phyloP scores from a whole-genome alignment of 768 basidiomycete species.

The Podaxis sp. region DNA sequence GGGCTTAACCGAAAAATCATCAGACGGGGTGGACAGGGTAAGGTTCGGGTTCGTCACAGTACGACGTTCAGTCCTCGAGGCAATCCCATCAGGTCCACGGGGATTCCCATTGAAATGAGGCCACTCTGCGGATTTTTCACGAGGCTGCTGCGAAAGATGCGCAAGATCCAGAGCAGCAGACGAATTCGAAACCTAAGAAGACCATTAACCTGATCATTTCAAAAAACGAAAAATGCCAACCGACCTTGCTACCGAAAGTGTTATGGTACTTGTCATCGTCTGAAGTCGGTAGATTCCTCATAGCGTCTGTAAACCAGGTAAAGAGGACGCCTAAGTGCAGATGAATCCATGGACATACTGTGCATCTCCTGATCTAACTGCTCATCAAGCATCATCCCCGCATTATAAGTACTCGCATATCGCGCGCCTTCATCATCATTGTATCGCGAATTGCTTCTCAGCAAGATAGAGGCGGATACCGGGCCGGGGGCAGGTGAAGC shows the following conservation, averaged over 20 bases:
- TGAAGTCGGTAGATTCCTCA: conserved; percentile 82
- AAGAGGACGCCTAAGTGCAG: conserved; percentile 14
- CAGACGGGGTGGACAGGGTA: conserved; percentile 55
- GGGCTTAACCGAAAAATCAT: conserved; percentile 47
- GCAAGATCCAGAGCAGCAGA: conserved; percentile 94
- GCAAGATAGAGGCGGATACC: conserved; percentile 52
- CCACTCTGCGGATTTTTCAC: conserved; percentile 89
- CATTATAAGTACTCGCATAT: conserved; percentile 68
- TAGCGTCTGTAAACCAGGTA: conserved; percentile 60
- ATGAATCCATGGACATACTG: conserved; percentile 52
- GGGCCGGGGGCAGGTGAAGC: conserved; percentile 57
- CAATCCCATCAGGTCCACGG: conserved; percentile 59
- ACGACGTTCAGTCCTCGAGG: conserved; percentile 61
- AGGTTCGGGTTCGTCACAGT: conserved; percentile 75
- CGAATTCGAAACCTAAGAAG: conserved; percentile 69
- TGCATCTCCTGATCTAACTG: conserved; percentile 94
- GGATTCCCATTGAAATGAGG: conserved; percentile 76
- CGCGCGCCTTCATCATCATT: conserved; percentile 58
- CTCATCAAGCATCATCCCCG: conserved; percentile 90
- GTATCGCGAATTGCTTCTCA: conserved; percentile 52
- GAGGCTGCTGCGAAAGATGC: conserved; percentile 79
- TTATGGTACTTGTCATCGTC: conserved; percentile 85
- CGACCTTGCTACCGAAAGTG: conserved; percentile 65
- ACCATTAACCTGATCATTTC: conserved; percentile 14
- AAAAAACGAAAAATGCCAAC: conserved; percentile 17